A percentile compares a stretch with the other conserved stretches of the same genome.
Conservation (phyloP, 768 basidiomycete genomes). For the Suillus variegatus region DNA sequence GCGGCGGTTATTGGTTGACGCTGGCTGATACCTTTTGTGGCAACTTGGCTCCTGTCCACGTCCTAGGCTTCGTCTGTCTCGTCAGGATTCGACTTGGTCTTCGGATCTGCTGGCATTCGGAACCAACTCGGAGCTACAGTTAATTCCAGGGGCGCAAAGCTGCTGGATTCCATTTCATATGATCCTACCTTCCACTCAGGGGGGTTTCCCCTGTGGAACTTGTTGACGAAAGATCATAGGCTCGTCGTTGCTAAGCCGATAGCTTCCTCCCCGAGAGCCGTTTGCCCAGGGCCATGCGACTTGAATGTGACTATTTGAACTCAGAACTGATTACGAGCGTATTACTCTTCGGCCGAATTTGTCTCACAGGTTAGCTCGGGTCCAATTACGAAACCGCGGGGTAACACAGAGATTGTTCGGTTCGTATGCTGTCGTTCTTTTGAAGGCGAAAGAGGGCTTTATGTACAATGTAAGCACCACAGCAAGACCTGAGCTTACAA, state of each 20-base stretch:
- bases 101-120: not conserved
- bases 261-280: not conserved
- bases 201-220: not conserved
- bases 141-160: conserved; percentile 1
- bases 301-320: conserved; percentile 10
- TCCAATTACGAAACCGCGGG: conserved; percentile 19
- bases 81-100: not conserved
- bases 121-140: not conserved
- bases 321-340: conserved; percentile 21
- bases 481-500: conserved; percentile 5
- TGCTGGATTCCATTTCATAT: conserved; percentile 1
- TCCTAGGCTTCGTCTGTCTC: not conserved
- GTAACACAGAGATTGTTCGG: conserved; percentile 13
- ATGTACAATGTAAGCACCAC: conserved; percentile 13
- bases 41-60: not conserved
- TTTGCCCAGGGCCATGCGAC: conserved; percentile 16
- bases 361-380: conserved; percentile 12
- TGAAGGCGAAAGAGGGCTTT: conserved; percentile 12
- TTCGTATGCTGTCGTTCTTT: conserved; percentile 10
- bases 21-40: not conserved
- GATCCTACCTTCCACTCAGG: not conserved
- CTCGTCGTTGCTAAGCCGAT: conserved; percentile 8
- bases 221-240: not conserved
- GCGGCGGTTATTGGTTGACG: not conserved
- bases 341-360: conserved; percentile 15